Conservation (phyloP, 371 early-diverging fungal species). For the Apophysomyces variabilis region DNA sequence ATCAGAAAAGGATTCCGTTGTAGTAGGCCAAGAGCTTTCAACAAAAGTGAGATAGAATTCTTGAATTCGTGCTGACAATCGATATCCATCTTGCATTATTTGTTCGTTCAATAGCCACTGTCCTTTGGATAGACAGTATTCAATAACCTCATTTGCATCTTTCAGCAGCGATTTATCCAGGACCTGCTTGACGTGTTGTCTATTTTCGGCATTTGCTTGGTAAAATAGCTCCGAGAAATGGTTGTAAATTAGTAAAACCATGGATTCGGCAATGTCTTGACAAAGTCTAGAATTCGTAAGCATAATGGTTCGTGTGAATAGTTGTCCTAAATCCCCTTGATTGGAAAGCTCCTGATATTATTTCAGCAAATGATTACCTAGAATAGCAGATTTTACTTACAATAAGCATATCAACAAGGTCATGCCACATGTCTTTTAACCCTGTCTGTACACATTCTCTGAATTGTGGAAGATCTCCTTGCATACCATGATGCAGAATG, state of each 20-base stretch:
- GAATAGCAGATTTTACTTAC: slow-evolving; percentile 21
- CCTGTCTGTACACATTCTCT: slow-evolving; percentile 11
- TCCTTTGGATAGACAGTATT: slow-evolving; percentile 31
- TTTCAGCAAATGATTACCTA: neutral
- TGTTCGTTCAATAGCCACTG: slow-evolving; percentile 40
- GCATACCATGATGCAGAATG: slow-evolving; percentile 13
- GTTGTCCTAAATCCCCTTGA: neutral
- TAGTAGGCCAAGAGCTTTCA: neutral
- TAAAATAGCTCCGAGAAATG: neutral
- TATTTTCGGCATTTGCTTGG: neutral
- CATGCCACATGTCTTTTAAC: slow-evolving; percentile 34
- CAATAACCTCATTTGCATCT: slow-evolving; percentile 36
- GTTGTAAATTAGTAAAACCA: slow-evolving; percentile 46
- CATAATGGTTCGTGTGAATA: slow-evolving; percentile 19
- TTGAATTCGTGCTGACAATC: slow-evolving; percentile 25
- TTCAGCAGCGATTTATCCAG: slow-evolving; percentile 26
- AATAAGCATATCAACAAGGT: slow-evolving; percentile 36
- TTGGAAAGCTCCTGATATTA: neutral
- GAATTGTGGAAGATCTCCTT: slow-evolving; percentile 5
- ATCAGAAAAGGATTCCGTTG: slow-evolving; percentile 22
- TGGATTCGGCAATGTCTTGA: slow-evolving; percentile 51
- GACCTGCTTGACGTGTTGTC: neutral
- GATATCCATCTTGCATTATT: slow-evolving; percentile 40
- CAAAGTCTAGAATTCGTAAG: slow-evolving; percentile 55
- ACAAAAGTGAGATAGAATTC: slow-evolving; percentile 23